A percentile compares a stretch with the other conserved stretches of the same genome.
These are phyloP conservation scores for Cerioporus squamosus DNA, from an alignment of 1,284 basidiomycete species.

Conservation along the genomic window DNA sequence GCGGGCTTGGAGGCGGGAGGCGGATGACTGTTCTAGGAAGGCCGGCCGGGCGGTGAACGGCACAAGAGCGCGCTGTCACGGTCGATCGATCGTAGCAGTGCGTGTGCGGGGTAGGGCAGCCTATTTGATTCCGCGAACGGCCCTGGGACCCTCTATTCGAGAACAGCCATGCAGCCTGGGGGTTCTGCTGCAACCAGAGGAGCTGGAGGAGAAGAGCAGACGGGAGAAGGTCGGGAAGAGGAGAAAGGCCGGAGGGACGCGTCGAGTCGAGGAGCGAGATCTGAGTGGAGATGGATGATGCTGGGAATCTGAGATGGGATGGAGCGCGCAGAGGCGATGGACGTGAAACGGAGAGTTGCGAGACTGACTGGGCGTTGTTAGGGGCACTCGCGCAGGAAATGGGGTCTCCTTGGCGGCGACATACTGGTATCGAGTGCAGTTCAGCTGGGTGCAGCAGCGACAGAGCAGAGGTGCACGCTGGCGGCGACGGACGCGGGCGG, in stretches of 20 bases:
- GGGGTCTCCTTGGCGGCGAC: slow-evolving; percentile 10
- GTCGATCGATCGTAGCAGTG: slow-evolving; percentile 19
- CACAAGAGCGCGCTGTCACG: slow-evolving; percentile 2
- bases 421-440: neutral
- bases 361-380: slow-evolving; percentile 14
- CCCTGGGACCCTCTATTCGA: neutral
- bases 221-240: slow-evolving; percentile 18
- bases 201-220: neutral
- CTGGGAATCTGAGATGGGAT: slow-evolving; percentile 23
- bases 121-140: slow-evolving; percentile 18
- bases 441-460: neutral
- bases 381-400: slow-evolving; percentile 3
- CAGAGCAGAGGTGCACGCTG: neutral
- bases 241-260: slow-evolving; percentile 11
- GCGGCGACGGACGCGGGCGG: neutral
- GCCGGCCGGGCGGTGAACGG: slow-evolving; percentile 12
- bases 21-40: slow-evolving; percentile 18
- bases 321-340: slow-evolving; percentile 20
- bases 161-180: too few relatives aligned
- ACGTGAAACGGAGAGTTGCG: slow-evolving; percentile 26
- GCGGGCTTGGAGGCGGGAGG: slow-evolving; percentile 3
- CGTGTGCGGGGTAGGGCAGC: slow-evolving; percentile 18
- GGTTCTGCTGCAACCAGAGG: neutral
- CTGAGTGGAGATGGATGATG: slow-evolving; percentile 21
- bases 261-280: slow-evolving; percentile 11